Evolutionary conservation across 2,329 filamentous ascomycete genomes (phyloP).

Genomic region (Verticillium isaacii): DNA sequence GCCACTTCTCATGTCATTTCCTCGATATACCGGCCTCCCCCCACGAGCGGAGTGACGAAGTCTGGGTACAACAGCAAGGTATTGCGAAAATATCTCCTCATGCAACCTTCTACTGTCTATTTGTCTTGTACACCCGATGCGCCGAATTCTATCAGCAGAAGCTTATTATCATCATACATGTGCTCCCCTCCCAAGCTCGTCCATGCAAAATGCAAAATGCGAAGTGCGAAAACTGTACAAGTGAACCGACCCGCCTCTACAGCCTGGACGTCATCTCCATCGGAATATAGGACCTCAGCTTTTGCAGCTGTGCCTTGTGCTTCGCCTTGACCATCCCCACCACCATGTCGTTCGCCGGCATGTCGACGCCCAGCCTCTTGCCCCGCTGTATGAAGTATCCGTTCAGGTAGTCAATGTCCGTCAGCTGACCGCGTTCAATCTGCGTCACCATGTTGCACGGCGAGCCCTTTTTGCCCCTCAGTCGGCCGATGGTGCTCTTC

Average conservation of each 20-base stretch:
- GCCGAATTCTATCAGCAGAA: not conserved
- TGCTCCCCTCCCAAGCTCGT: not conserved
- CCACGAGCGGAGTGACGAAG: too few species aligned
- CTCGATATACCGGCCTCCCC: too few species aligned
- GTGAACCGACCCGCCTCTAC: not conserved
- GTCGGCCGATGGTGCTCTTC: conserved; percentile 51
- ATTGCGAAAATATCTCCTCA: too few species aligned
- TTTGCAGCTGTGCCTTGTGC: conserved; percentile 29
- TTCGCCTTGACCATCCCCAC: conserved; percentile 71
- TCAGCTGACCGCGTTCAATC: conserved; percentile 54
- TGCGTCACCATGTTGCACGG: conserved; percentile 64
- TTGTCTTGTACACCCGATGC: not conserved
- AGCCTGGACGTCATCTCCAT: conserved; percentile 27
- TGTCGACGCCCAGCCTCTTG: conserved; percentile 65
- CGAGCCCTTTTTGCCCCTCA: conserved; percentile 51
- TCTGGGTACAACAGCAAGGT: too few species aligned
- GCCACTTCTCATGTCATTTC: too few species aligned
- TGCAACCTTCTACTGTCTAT: too few species aligned
- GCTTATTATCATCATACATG: not conserved
- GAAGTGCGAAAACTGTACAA: not conserved
- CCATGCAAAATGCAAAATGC: not conserved
- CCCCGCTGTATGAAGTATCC: conserved; percentile 79
- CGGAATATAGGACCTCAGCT: conserved; percentile 25
- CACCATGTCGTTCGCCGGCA: conserved; percentile 68
- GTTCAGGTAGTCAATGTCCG: conserved; percentile 81